Conservation (phyloP, 805 yeast genomes). For the Cyberlindnera euphorbiiphila region DNA sequence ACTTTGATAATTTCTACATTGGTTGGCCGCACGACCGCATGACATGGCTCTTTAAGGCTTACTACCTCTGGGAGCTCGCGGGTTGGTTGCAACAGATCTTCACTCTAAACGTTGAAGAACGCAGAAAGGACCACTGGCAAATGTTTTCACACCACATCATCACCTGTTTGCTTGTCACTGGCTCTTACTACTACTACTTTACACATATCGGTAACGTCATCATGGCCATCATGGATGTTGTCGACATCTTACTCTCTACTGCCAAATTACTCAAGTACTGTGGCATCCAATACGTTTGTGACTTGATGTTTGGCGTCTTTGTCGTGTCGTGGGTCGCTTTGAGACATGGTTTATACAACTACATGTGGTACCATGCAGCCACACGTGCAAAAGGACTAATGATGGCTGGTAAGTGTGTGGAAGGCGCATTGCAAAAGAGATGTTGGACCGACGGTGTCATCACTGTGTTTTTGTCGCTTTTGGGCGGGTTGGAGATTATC, state of each 20-base stretch:
- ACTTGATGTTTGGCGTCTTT: slow-evolving; percentile 62
- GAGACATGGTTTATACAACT: slow-evolving; percentile 73
- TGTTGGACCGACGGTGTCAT: slow-evolving; percentile 49
- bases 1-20: slow-evolving; percentile 54
- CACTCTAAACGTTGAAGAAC: slow-evolving; percentile 71
- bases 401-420: slow-evolving; percentile 41
- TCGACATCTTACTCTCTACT: slow-evolving; percentile 63
- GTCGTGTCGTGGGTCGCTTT: slow-evolving; percentile 63
- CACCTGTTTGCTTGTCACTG: slow-evolving; percentile 61
- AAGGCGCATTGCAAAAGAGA: slow-evolving; percentile 32
- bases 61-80: slow-evolving; percentile 69
- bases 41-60: slow-evolving; percentile 51
- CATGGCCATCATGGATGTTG: slow-evolving; percentile 76
- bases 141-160: slow-evolving; percentile 89
- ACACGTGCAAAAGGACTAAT: slow-evolving; percentile 42
- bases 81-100: slow-evolving; percentile 80
- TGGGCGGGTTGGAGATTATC: slow-evolving; percentile 64
- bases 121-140: slow-evolving; percentile 77
- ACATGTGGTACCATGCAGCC: slow-evolving; percentile 58
- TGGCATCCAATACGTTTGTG: slow-evolving; percentile 59
- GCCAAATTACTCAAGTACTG: slow-evolving; percentile 80
- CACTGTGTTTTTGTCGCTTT: slow-evolving; percentile 45
- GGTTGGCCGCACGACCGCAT: slow-evolving; percentile 75
- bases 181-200: slow-evolving; percentile 71
- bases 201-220: slow-evolving; percentile 77